Conservation (phyloP, 2,329 filamentous ascomycete genomes). For the Verticillium tricorpus region DNA sequence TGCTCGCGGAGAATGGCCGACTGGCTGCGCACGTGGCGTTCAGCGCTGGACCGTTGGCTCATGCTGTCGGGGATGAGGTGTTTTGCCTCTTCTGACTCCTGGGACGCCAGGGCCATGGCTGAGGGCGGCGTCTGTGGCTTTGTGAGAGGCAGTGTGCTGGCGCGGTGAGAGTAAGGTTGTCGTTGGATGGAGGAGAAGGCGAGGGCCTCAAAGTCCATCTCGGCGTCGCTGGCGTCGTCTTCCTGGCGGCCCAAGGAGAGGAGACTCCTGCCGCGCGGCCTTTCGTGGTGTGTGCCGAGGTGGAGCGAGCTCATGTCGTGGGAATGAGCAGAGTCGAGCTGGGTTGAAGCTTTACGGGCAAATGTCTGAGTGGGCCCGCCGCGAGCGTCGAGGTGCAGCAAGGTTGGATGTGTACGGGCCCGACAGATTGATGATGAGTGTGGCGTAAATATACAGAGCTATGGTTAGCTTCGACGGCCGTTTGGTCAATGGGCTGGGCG, state of each 20-base stretch:
- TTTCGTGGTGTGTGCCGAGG: neutral
- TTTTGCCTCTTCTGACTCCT: slow-evolving; percentile 42
- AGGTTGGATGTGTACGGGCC: neutral
- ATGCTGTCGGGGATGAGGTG: slow-evolving; percentile 60
- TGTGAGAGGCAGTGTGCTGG: neutral
- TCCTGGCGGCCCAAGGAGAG: neutral
- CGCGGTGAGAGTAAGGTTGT: neutral
- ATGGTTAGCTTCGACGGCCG: too few species aligned
- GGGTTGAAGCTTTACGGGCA: neutral
- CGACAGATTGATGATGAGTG: neutral
- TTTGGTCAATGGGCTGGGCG: neutral
- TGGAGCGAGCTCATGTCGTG: neutral
- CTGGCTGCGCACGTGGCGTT: slow-evolving; percentile 93
- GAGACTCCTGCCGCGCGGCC: neutral
- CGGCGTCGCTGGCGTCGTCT: neutral
- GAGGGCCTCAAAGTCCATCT: neutral
- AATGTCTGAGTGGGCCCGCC: neutral
- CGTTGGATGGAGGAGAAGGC: neutral
- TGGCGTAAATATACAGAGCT: neutral
- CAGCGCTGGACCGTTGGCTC: slow-evolving; percentile 42
- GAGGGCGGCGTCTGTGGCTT: neutral
- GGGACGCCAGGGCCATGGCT: neutral
- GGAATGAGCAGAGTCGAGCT: neutral
- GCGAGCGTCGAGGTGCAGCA: neutral
- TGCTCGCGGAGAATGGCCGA: slow-evolving; percentile 85